Conservation (phyloP, 2,329 filamentous ascomycete genomes). For the Fusarium sp. region DNA sequence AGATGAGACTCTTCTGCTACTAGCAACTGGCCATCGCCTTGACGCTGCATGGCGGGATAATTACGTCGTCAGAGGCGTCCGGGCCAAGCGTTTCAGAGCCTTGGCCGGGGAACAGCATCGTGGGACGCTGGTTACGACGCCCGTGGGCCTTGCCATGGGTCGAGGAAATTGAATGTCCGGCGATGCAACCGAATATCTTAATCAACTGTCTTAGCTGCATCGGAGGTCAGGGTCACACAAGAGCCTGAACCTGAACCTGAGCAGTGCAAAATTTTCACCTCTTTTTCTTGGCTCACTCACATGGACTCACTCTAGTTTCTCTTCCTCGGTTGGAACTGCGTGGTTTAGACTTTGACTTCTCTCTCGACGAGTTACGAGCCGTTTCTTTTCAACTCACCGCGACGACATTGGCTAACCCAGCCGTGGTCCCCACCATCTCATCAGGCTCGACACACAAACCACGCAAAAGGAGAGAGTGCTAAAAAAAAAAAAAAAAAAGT, state of each 20-base stretch:
- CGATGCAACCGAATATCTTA: slow-evolving; percentile 27
- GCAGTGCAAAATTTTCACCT: neutral
- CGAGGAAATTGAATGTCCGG: slow-evolving; percentile 41
- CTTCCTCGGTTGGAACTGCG: neutral
- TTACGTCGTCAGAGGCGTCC: slow-evolving; percentile 25
- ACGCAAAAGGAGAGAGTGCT: slow-evolving; percentile 37
- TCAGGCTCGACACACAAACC: slow-evolving; percentile 34
- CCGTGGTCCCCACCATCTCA: slow-evolving; percentile 27
- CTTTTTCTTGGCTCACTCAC: slow-evolving; percentile 17
- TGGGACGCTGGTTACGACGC: slow-evolving; percentile 33
- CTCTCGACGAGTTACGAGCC: neutral
- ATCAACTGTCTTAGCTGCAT: slow-evolving; percentile 6
- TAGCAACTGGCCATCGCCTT: slow-evolving; percentile 2
- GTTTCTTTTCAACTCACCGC: slow-evolving; percentile 12
- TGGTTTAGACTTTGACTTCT: neutral
- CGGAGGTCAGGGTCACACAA: slow-evolving; percentile 10
- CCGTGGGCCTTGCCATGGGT: slow-evolving; percentile 27
- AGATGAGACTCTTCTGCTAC: neutral
- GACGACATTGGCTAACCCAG: neutral
- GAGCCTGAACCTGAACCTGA: neutral
- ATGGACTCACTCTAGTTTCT: slow-evolving; percentile 13
- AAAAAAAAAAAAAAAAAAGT: too few species aligned
- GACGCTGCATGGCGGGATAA: slow-evolving; percentile 27
- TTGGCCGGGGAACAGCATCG: slow-evolving; percentile 23
- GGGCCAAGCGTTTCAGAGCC: slow-evolving; percentile 42